A percentile compares a stretch with the other conserved stretches of the same genome.
Evolutionary conservation across 768 basidiomycete genomes (phyloP).

Genomic region (Serendipita indica): DNA sequence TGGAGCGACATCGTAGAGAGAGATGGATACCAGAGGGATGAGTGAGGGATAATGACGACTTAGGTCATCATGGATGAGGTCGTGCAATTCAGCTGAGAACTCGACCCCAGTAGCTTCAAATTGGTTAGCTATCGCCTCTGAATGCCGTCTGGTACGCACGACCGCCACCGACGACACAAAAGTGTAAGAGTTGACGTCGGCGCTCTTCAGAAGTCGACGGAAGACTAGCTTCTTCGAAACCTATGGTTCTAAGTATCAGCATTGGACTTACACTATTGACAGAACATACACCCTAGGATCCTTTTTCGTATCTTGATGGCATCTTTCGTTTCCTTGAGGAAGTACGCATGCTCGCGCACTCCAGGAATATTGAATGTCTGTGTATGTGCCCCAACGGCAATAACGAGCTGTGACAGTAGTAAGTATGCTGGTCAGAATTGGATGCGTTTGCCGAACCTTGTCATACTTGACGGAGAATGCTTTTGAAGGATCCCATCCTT

Average conservation of each 20-base stretch:
- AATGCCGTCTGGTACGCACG: slow-evolving; percentile 24
- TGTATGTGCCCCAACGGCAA: slow-evolving; percentile 73
- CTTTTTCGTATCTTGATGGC: slow-evolving; percentile 55
- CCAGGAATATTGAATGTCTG: slow-evolving; percentile 67
- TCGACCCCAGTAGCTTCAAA: slow-evolving; percentile 50
- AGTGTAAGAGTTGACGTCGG: slow-evolving; percentile 61
- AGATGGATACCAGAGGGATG: slow-evolving; percentile 50
- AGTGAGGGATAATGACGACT: slow-evolving; percentile 45
- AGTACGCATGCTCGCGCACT: slow-evolving; percentile 67
- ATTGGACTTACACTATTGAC: background rate
- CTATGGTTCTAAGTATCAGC: slow-evolving; percentile 24
- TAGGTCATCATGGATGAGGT: slow-evolving; percentile 57
- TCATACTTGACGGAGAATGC: slow-evolving; percentile 55
- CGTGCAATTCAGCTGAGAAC: slow-evolving; percentile 70
- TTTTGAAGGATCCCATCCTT: slow-evolving; percentile 26
- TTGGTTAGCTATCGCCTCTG: background rate
- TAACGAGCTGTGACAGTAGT: slow-evolving; percentile 36
- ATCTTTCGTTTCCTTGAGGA: slow-evolving; percentile 67
- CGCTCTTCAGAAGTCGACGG: slow-evolving; percentile 63
- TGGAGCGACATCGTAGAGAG: slow-evolving; percentile 69
- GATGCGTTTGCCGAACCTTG: slow-evolving; percentile 20
- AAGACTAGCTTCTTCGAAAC: slow-evolving; percentile 77
- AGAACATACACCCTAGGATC: slow-evolving; percentile 52
- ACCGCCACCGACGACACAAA: slow-evolving; percentile 66
- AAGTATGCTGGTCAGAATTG: background rate